phyloP scores from a whole-genome alignment of 768 basidiomycete genomes.

The Serendipita vermifera region DNA sequence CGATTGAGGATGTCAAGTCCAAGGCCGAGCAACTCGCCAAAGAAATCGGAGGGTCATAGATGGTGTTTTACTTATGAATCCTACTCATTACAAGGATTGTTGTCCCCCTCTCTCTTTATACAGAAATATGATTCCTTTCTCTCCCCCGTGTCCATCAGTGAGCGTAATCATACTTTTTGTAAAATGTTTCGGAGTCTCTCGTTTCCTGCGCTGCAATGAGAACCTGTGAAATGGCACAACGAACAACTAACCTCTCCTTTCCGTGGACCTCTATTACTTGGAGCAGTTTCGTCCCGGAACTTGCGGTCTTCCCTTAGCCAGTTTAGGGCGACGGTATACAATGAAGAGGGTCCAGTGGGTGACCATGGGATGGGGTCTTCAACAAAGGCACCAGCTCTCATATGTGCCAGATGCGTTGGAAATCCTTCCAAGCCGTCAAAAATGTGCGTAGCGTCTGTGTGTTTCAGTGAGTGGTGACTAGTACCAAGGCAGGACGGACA shows the following conservation, averaged over 20 bases:
- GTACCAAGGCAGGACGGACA: too few relatives aligned
- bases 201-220: constrained; percentile 37
- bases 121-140: too few relatives aligned
- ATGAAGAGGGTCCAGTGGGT: constrained; percentile 20
- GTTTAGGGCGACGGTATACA: constrained; percentile 64
- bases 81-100: neutral
- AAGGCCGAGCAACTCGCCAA: constrained; percentile 98
- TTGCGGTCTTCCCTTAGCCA: constrained; percentile 84
- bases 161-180: constrained; percentile 44
- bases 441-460: constrained; percentile 86
- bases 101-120: neutral
- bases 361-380: constrained; percentile 63
- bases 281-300: constrained; percentile 41
- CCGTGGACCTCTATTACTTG: constrained; percentile 47
- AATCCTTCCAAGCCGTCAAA: constrained; percentile 86
- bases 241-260: constrained; percentile 35
- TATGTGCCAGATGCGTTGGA: constrained; percentile 86
- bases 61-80: neutral
- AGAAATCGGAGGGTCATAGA: constrained; percentile 51
- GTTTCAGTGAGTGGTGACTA: too few relatives aligned
- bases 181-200: constrained; percentile 72
- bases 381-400: constrained; percentile 69
- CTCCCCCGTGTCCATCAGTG: neutral
- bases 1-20: constrained; percentile 90
- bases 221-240: constrained; percentile 11